Base-by-base conservation (phyloP, 176 grass and related monocot genomes). In the Hsuehochloa calcarea region DNA sequence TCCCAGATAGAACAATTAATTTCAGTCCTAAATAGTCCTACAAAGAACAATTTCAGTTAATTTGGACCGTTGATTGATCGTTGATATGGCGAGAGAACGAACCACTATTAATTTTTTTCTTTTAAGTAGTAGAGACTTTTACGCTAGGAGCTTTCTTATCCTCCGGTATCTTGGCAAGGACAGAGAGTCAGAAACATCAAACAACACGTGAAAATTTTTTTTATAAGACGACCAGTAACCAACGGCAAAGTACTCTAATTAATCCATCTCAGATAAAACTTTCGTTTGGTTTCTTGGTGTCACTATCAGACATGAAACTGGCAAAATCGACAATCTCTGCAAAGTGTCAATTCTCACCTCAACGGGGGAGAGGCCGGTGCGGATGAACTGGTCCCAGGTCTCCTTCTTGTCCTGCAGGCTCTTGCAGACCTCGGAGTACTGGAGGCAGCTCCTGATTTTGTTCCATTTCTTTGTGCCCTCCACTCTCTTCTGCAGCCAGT, bases 401-500 rank as follows among this genome's bases (percentile, higher is more conserved):
- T 75, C 11, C 17, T 76, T 81, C 26, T 83, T 78, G 20, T 83
- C 51, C 76, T 89, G 70, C 3, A 99, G 68, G 1, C 41, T 83
- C 65, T 85, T 75, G 85, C 96, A 99, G 47, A 99, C 93, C 64
- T 99, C 92, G 39, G 77, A 20, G 38, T 92, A 84, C 65, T 82
- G 84, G 37, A 99, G 81, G 90, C 96, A 99, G 25, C 75, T 89
- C 81, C 81, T 87, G 65, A 99, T 92, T 86, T 10, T 88, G 68
- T 74, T 70, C 96, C 96, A 98, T 68, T 91, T 91, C 72, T 84
- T 85, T 70, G 0, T 51, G 82, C 50, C 91, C 74, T 87, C 87
- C 0, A 98, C 90, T 66, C 93, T 23, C 64, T 88, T 92, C 85
- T 96, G 96, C 39, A 98, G 88, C 96, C 96, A 98, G 81, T 88